A percentile compares a stretch with the other conserved stretches of the same genome.
Evolutionary conservation across 2,329 filamentous ascomycete species (phyloP).

Genomic region (Acrodontium crateriforme): DNA sequence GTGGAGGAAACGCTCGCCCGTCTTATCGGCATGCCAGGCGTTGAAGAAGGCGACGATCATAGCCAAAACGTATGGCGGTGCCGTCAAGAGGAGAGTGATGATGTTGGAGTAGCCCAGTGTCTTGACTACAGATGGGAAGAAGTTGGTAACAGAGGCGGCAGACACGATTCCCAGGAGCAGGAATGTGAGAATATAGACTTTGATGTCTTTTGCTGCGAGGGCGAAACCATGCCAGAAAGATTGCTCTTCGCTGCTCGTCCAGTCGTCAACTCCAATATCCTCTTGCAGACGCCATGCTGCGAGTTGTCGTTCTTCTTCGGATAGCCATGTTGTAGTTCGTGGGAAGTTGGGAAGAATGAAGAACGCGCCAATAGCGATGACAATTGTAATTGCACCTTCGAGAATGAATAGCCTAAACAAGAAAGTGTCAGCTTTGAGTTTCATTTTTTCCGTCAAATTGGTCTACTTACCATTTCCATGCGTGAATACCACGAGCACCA

Average conservation of each 20-base stretch:
- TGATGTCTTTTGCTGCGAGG: slow-evolving; percentile 20
- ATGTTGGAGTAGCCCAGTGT: slow-evolving; percentile 22
- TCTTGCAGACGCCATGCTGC: slow-evolving; percentile 19
- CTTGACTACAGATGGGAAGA: slow-evolving; percentile 19
- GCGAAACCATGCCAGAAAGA: slow-evolving; percentile 20
- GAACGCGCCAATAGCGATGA: slow-evolving; percentile 20
- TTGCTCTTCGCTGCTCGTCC: slow-evolving; percentile 16
- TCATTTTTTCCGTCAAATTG: not conserved
- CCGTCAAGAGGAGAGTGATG: slow-evolving; percentile 20
- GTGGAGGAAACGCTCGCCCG: slow-evolving; percentile 29
- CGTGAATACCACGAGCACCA: slow-evolving; percentile 18
- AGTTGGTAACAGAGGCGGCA: slow-evolving; percentile 20
- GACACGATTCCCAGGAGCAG: slow-evolving; percentile 25
- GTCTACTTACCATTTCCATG: slow-evolving; percentile 20
- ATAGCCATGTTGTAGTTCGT: slow-evolving; percentile 18
- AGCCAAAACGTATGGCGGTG: slow-evolving; percentile 23
- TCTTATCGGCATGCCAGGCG: slow-evolving; percentile 26
- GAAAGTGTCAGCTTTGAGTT: not conserved
- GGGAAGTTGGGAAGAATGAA: slow-evolving; percentile 27
- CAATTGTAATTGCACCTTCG: slow-evolving; percentile 24
- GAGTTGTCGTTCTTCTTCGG: slow-evolving; percentile 18
- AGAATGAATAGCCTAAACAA: slow-evolving; percentile 22
- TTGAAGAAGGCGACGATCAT: slow-evolving; percentile 22
- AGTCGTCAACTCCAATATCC: slow-evolving; percentile 22
- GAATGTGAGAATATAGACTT: slow-evolving; percentile 23